Conservation (phyloP, 371 early-diverging fungal species). For the Circinella minor region DNA sequence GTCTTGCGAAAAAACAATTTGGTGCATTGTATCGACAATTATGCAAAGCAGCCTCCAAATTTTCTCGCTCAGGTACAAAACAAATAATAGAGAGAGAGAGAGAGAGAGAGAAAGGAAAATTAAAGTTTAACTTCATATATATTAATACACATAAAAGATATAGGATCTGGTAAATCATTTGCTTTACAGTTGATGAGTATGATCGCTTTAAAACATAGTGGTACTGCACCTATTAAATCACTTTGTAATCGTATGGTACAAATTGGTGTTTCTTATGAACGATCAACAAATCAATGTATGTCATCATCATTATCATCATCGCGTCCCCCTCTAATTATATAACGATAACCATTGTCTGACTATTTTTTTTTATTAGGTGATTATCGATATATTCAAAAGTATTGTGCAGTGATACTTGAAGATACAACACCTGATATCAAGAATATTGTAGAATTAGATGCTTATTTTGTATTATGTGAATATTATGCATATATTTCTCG, state of each 20-base stretch:
- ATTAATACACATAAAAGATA: not conserved
- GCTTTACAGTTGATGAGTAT: constrained; percentile 27
- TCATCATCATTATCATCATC: not conserved
- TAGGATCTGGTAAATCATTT: constrained; percentile 11
- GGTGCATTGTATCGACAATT: constrained; percentile 34
- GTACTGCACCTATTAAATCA: constrained; percentile 11
- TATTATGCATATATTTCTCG: constrained; percentile 42
- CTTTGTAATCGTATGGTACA: constrained; percentile 40
- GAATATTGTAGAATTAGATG: constrained; percentile 32
- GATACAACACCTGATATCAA: constrained; percentile 13
- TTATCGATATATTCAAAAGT: constrained; percentile 30
- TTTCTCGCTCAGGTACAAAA: constrained; percentile 27
- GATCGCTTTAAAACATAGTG: constrained; percentile 16
- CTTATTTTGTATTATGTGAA: constrained; percentile 44
- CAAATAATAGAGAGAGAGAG: too few species aligned
- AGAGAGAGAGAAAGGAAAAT: too few species aligned
- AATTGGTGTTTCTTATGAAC: constrained; percentile 39
- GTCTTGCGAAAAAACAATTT: constrained; percentile 35
- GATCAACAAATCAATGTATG: constrained; percentile 29
- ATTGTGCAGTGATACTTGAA: constrained; percentile 28
- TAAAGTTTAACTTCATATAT: too few species aligned
- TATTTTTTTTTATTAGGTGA: constrained; percentile 8
- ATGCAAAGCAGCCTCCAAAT: constrained; percentile 24
- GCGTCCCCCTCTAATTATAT: not conserved
- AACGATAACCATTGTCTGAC: too few species aligned